A percentile compares a stretch with the other conserved stretches of the same genome.
Conservation (phyloP, 345 rosid species). For the Microthlaspi erraticum region DNA sequence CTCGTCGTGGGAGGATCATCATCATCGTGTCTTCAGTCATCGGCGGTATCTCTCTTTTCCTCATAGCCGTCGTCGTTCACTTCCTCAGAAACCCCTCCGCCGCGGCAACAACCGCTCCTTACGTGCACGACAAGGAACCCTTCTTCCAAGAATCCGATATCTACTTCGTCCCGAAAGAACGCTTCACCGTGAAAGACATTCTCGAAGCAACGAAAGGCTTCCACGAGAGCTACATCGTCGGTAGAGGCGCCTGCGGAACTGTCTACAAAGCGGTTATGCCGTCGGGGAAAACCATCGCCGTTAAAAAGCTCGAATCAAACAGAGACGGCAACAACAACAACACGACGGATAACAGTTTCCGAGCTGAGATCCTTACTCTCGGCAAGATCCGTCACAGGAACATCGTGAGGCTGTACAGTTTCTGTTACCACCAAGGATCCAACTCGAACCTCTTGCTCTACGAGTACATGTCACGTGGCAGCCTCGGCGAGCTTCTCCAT, state of each 20-base stretch:
- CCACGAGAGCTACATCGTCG: conserved; percentile 76
- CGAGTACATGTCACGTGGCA: conserved; percentile 85
- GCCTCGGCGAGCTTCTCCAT: conserved; percentile 89
- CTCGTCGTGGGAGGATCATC: conserved; percentile 62
- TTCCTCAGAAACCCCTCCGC: conserved; percentile 62
- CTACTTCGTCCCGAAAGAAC: conserved; percentile 82
- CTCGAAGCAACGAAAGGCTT: conserved; percentile 79
- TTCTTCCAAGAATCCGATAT: conserved; percentile 60
- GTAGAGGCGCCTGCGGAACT: conserved; percentile 94
- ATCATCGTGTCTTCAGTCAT: conserved; percentile 59
- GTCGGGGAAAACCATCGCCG: conserved; percentile 74
- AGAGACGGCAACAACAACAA: conserved; percentile 67
- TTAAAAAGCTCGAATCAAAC: conserved; percentile 77
- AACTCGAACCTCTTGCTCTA: conserved; percentile 89
- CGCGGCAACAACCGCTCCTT: conserved; percentile 43
- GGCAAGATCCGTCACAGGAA: conserved; percentile 96
- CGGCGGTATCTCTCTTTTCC: conserved; percentile 78
- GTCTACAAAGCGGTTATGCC: conserved; percentile 86
- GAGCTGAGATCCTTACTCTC: conserved; percentile 82
- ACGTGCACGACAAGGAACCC: conserved; percentile 55
- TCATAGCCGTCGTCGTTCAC: conserved; percentile 65
- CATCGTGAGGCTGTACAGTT: conserved; percentile 90
- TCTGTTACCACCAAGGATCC: conserved; percentile 84
- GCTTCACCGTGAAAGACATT: conserved; percentile 85
- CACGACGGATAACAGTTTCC: conserved; percentile 83